phyloP scores from a whole-genome alignment of 108 stramenopile species.

The Cyclotella cryptica region DNA sequence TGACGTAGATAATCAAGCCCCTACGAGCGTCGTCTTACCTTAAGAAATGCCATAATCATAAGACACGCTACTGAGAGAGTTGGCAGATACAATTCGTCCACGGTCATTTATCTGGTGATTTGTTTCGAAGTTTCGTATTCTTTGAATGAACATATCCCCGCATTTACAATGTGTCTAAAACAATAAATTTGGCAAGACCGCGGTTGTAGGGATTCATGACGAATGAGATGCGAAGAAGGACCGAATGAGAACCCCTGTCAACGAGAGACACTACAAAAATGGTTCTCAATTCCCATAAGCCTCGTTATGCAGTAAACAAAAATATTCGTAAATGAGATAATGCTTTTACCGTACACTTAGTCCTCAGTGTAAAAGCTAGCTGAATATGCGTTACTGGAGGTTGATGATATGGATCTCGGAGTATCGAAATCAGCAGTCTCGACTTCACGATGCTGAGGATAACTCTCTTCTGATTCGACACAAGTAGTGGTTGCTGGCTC shows the following conservation, averaged over 20 bases:
- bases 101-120: neutral
- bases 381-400: neutral
- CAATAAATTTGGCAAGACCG: too few relatives aligned
- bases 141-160: neutral
- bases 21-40: neutral
- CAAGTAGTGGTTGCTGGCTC: too few relatives aligned
- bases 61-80: neutral
- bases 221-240: too few relatives aligned
- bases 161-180: neutral
- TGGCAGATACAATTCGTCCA: neutral
- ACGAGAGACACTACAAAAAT: too few relatives aligned
- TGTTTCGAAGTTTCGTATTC: neutral
- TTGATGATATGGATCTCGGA: neutral
- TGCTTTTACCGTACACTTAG: neutral
- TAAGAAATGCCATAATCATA: neutral
- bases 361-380: conserved; percentile 20
- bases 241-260: too few relatives aligned
- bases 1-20: neutral
- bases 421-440: neutral
- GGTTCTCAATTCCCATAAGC: too few relatives aligned
- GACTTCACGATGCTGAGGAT: neutral
- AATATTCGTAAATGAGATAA: too few relatives aligned
- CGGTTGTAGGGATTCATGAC: too few relatives aligned
- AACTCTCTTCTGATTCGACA: too few relatives aligned
- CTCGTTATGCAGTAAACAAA: too few relatives aligned